Base-by-base conservation (phyloP, 331 rosid species). In the Quercus phellos region DNA sequence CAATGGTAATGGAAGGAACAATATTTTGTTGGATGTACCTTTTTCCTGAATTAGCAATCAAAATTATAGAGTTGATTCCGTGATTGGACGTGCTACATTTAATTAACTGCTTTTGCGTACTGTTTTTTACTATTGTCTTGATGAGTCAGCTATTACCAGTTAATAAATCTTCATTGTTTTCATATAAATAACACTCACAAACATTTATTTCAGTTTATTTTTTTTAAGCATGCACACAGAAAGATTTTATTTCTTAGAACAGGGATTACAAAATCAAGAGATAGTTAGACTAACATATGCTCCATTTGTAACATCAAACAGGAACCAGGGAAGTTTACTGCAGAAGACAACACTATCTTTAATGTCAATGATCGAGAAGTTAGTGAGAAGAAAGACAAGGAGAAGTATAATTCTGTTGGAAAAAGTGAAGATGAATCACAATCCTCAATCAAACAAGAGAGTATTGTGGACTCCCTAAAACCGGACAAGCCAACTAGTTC, bases 291-390 rank as follows among this genome's bases (percentile, higher is more conserved):
- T 68, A 22, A 72, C 21, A 10, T 24, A 4, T 55, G 71, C 24
- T 32, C 14, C 55, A 68, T 60, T n/a, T 82, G 27, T 80, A 68
- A 71, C 5, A 30, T 71, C 77, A 29, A 77, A 16, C 74, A 89
- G 88, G 84, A 69, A n/a, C 75, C 32, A 0, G 77, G 64, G 73
- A 85, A 68, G 72, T 50, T 50, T 43, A 51, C n/a, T 21, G 79
- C 75, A 82, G 85, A 82, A 78, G 66, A 77, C 35, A 74, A 71
- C 51, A 30, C 55, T 21, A 17, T 68, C 42, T 71, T 8, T 22
- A 46, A 50, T 8, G 75, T 32, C 51, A 79, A 70, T 54, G 78
- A 71, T 59, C 83, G 74, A 76, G 77, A 59, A 69, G 72, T 30
- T 12, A 1, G 2, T 54, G 75, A 55, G 6, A 61, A 69, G 55